These are phyloP conservation scores for Dacryopinax primogenitus DNA, from an alignment of 768 basidiomycete species.

Conservation along the genomic window DNA sequence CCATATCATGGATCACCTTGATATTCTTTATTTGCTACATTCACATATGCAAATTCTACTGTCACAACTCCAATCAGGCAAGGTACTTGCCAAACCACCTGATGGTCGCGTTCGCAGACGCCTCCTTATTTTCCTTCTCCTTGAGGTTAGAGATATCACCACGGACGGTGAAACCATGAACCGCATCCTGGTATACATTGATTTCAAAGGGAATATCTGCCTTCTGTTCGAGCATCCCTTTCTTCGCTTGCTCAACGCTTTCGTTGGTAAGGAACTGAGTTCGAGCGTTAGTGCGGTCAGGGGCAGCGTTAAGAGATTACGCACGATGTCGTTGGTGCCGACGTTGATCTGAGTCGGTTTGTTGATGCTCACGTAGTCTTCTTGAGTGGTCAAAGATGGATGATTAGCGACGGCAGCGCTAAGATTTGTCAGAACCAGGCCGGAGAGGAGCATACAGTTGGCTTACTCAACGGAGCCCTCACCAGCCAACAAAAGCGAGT, in stretches of 20 bases:
- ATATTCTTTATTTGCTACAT: background rate
- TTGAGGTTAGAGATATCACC: slow-evolving; percentile 22
- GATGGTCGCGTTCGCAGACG: slow-evolving; percentile 20
- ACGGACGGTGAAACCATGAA: slow-evolving; percentile 27
- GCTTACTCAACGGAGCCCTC: slow-evolving; percentile 13
- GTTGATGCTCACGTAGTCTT: slow-evolving; percentile 18
- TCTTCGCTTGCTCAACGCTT: slow-evolving; percentile 18
- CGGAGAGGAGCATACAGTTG: too few relatives aligned
- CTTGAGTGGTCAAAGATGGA: slow-evolving; percentile 25
- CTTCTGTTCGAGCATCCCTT: slow-evolving; percentile 20
- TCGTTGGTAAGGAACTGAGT: slow-evolving; percentile 18
- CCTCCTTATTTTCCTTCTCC: slow-evolving; percentile 25
- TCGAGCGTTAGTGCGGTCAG: background rate
- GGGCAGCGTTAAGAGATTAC: background rate
- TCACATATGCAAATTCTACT: background rate
- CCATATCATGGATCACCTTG: background rate
- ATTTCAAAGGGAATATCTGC: slow-evolving; percentile 17
- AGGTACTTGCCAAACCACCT: slow-evolving; percentile 20
- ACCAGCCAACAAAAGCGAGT: slow-evolving; percentile 13
- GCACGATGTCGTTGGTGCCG: slow-evolving; percentile 22
- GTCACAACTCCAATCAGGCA: background rate
- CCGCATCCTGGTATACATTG: slow-evolving; percentile 17
- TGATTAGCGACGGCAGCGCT: slow-evolving; percentile 25
- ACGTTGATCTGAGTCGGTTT: slow-evolving; percentile 23
- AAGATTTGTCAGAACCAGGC: slow-evolving; percentile 6